phyloP scores from a whole-genome alignment of 140 eudicot species.

The Anethum foeniculum region DNA sequence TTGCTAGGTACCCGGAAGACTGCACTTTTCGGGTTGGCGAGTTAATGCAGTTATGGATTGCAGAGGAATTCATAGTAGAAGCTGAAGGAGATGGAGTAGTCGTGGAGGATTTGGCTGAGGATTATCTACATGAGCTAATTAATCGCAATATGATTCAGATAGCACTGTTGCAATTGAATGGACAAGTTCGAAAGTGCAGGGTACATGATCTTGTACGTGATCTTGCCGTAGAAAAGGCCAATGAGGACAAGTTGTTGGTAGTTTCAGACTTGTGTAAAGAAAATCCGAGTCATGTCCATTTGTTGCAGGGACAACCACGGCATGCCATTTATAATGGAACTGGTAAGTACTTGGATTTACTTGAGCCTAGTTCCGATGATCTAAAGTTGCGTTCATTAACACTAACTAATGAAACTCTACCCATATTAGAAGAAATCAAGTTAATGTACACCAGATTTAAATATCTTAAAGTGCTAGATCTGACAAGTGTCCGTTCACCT shows the following conservation, averaged over 20 bases:
- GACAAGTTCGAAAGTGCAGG: neutral
- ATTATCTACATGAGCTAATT: neutral
- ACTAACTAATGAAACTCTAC: neutral
- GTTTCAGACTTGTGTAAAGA: neutral
- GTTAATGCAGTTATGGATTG: neutral
- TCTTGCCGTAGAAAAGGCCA: constrained; percentile 3
- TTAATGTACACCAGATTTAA: neutral
- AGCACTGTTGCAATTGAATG: neutral
- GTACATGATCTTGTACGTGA: constrained; percentile 14
- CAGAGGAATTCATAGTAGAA: neutral
- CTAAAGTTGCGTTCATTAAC: neutral
- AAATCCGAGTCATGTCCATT: neutral
- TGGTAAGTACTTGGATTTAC: neutral
- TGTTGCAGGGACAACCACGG: neutral
- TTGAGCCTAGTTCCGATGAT: neutral
- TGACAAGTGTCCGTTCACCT: neutral
- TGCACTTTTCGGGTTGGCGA: neutral
- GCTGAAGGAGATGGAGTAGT: neutral
- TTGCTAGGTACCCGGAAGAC: neutral
- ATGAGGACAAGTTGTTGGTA: neutral
- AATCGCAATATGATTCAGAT: neutral
- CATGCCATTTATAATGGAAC: neutral
- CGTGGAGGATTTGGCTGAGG: neutral
- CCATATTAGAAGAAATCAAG: neutral
- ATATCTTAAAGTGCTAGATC: neutral